Conservation (phyloP, 805 yeast species). For the Cyberlindnera subsufficiens region DNA sequence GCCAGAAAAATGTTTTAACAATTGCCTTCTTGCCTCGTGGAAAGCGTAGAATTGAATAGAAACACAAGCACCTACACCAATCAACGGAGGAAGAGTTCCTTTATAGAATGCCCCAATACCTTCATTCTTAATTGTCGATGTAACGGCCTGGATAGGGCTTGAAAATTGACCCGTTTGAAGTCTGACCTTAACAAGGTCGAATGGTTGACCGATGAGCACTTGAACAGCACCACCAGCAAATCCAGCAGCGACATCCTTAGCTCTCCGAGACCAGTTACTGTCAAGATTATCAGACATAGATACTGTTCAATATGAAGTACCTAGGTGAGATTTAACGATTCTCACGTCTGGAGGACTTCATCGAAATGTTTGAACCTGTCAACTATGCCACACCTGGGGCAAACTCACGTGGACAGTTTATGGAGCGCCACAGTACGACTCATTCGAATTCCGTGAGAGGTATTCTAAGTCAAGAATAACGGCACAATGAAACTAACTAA, state of each 20-base stretch:
- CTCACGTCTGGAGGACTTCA: too few relatives aligned
- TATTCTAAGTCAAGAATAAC: too few relatives aligned
- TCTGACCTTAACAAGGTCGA: constrained; percentile 90
- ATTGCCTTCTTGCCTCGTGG: constrained; percentile 74
- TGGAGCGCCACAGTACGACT: too few relatives aligned
- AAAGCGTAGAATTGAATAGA: constrained; percentile 93
- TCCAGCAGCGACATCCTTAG: constrained; percentile 66
- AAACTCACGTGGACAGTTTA: too few relatives aligned
- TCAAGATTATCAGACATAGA: constrained; percentile 6
- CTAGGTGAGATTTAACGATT: too few relatives aligned
- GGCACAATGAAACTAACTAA: too few relatives aligned
- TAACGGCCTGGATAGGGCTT: constrained; percentile 70
- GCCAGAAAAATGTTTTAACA: constrained; percentile 41
- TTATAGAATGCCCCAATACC: constrained; percentile 85
- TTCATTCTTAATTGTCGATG: constrained; percentile 66
- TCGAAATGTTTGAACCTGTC: too few relatives aligned
- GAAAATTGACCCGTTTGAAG: constrained; percentile 84
- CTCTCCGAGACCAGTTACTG: constrained; percentile 26
- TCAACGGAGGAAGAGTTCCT: constrained; percentile 88
- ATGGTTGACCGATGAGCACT: constrained; percentile 88
- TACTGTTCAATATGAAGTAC: too few relatives aligned
- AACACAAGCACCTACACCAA: constrained; percentile 96
- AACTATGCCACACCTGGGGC: too few relatives aligned
- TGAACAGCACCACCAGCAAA: constrained; percentile 96
- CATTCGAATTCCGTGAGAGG: too few relatives aligned